These are phyloP conservation scores for Talaromyces funiculosus DNA, from an alignment of 2,329 filamentous ascomycete species.

Conservation along the genomic window DNA sequence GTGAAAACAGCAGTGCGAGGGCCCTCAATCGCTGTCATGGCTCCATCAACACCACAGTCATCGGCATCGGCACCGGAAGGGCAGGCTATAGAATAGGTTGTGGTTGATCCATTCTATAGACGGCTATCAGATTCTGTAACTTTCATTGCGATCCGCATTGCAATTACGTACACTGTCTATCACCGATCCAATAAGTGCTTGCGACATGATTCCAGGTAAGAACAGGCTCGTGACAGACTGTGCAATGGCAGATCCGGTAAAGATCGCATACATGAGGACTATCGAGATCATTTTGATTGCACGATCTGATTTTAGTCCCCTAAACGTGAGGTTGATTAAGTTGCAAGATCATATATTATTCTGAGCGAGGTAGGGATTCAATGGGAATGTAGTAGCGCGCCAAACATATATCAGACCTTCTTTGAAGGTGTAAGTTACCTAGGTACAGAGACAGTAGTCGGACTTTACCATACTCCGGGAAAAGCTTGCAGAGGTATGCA, in stretches of 20 bases:
- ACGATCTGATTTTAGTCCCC: neutral
- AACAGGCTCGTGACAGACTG: slow-evolving; percentile 6
- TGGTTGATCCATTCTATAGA: neutral
- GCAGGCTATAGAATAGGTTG: slow-evolving; percentile 2
- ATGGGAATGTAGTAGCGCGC: too few relatives aligned
- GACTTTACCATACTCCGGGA: neutral
- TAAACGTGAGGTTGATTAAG: neutral
- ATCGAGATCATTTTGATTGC: neutral
- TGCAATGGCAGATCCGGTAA: neutral
- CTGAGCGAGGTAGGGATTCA: neutral
- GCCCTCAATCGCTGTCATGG: slow-evolving; percentile 3
- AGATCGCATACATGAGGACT: neutral
- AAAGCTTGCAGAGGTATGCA: neutral
- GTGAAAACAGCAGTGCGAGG: neutral
- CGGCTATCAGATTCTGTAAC: neutral
- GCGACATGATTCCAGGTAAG: neutral
- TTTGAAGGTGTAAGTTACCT: neutral
- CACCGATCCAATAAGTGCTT: neutral
- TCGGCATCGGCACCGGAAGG: neutral
- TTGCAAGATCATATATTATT: neutral
- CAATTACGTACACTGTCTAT: neutral
- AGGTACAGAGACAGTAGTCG: neutral
- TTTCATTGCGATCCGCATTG: neutral
- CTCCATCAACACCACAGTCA: neutral
- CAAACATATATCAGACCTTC: neutral